Evolutionary conservation across 2,329 filamentous ascomycete species (phyloP), one percentile per base, ranked within the genome.

Genomic region (Aspergillus versicolor): DNA sequence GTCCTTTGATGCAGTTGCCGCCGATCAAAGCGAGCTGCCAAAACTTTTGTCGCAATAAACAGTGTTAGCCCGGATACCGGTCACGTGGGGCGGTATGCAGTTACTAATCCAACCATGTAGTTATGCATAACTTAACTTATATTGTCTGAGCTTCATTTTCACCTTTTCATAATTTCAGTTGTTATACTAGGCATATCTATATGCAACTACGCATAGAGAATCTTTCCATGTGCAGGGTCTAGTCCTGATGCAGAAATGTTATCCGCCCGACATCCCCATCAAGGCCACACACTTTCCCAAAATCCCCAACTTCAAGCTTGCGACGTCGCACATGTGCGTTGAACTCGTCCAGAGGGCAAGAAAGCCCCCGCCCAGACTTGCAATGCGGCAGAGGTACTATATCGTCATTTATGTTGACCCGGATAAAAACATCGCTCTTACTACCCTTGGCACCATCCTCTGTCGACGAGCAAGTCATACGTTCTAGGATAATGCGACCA

Each of bases 331-430:
- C 76, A 52, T 75, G 70, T 2, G 69, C 62, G 30, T 70, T 61
- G 59, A 84, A 84, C 2, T 76, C 62, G 3, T 60, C 64, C 15
- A 85, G 64, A 15, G 76, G 70, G 68, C 82, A 84, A 56, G 77
- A 81, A 21, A 63, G 59, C 2, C 78, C 80, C 2, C 80, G 81
- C 0, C 81, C 81, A 32, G 64, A 70, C 15, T 73, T 62, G 62
- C 81, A 83, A 22, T 73, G 75, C 3, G 78, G 75, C 3, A 84
- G 63, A 3, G 77, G 74, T 1, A 82, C 77, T 27, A 84, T 78
- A 8, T 78, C 81, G 62, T 86, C 83, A 63, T 86, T 86, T 65
- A 86, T 77, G 45, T 82, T 82, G 57, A 85, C 65, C 17, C 83
- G 77, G 21, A 86, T 72, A 59, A 76, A 84, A 4, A 59, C 48